A percentile compares a stretch with the other conserved stretches of the same genome.
These are phyloP conservation scores for Debaryomyces nepalensis DNA, from an alignment of 1,139 yeast genomes.

Conservation along the genomic window DNA sequence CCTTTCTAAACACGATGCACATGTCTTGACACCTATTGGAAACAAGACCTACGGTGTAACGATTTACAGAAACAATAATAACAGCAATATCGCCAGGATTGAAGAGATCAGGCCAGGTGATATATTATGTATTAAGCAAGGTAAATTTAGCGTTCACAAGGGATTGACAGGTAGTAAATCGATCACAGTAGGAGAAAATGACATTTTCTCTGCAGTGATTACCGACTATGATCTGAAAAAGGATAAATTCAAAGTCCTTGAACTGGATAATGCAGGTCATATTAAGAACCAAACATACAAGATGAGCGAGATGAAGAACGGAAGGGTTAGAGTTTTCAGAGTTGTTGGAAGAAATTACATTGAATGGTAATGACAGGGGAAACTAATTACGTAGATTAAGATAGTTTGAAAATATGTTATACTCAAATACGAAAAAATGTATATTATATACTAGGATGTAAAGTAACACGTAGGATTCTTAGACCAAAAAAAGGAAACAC, in stretches of 20 bases:
- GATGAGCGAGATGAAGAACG: slow-evolving; percentile 73
- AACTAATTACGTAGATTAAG: not conserved
- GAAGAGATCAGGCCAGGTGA: slow-evolving; percentile 86
- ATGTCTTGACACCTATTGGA: slow-evolving; percentile 63
- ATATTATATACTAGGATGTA: not conserved
- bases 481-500: slow-evolving; percentile 19
- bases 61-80: slow-evolving; percentile 54
- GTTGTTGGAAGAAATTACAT: slow-evolving; percentile 23
- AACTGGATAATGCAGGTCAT: slow-evolving; percentile 57
- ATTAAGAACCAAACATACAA: slow-evolving; percentile 67
- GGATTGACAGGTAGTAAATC: slow-evolving; percentile 50
- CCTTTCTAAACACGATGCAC: slow-evolving; percentile 14
- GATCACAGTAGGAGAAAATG: slow-evolving; percentile 45
- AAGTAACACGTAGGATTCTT: slow-evolving; percentile 14
- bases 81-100: slow-evolving; percentile 55
- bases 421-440: too few relatives aligned
- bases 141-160: slow-evolving; percentile 72
- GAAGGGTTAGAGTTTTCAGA: slow-evolving; percentile 80
- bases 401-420: not conserved
- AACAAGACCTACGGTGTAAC: slow-evolving; percentile 72
- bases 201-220: slow-evolving; percentile 44
- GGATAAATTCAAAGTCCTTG: slow-evolving; percentile 77
- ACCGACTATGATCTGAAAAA: slow-evolving; percentile 76
- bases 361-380: slow-evolving; percentile 15
- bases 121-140: slow-evolving; percentile 73